phyloP scores from a whole-genome alignment of 176 grass and related monocot species.

The Musa beccarii region DNA sequence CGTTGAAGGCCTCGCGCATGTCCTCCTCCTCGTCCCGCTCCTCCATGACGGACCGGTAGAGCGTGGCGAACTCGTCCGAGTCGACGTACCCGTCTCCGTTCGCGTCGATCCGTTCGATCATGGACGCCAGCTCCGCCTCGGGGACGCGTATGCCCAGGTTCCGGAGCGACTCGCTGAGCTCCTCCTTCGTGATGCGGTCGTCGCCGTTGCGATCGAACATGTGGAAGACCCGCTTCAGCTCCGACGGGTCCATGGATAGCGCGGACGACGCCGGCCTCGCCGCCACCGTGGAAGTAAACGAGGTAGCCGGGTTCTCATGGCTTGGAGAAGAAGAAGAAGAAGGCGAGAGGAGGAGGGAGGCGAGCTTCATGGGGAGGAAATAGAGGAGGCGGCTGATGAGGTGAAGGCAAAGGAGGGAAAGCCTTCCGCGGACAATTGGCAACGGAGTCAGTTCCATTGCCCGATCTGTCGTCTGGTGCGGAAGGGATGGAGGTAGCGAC shows the following conservation, averaged over 20 bases:
- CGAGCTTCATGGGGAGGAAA: neutral
- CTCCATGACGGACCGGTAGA: slow-evolving; percentile 7
- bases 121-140: slow-evolving; percentile 11
- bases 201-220: slow-evolving; percentile 13
- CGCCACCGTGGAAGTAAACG: neutral
- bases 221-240: slow-evolving; percentile 8
- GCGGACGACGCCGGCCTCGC: neutral
- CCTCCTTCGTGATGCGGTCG: neutral
- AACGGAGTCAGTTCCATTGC: neutral
- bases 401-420: neutral
- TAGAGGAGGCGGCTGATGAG: neutral
- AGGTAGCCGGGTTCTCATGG: no score
- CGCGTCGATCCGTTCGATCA: slow-evolving; percentile 8
- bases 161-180: slow-evolving; percentile 5
- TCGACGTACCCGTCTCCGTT: slow-evolving; percentile 14
- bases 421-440: neutral
- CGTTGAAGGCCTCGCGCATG: slow-evolving; percentile 18
- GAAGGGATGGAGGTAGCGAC: neutral
- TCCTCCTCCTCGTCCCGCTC: slow-evolving; percentile 16
- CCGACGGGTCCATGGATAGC: neutral
- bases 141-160: slow-evolving; percentile 13
- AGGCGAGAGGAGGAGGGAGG: neutral
- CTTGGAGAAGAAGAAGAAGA: neutral
- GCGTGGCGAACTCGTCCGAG: slow-evolving; percentile 7
- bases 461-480: neutral